Conservation (phyloP, 129 eudicot species). For the Silybum marianum region DNA sequence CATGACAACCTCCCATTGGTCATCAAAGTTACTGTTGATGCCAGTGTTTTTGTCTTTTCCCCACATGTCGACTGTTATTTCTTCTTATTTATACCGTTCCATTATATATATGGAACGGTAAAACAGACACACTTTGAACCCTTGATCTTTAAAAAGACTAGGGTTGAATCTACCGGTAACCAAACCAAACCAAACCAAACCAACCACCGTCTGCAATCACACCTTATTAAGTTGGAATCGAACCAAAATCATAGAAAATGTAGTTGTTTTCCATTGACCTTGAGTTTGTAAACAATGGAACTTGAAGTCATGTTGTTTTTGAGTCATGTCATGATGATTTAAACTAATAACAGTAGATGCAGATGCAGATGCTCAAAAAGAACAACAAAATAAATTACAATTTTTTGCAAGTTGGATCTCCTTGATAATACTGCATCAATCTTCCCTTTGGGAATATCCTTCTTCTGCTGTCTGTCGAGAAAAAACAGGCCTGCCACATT, state of each 20-base stretch:
- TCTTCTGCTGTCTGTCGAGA: conserved; percentile 14
- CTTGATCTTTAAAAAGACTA: too few species aligned
- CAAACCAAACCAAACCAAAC: not conserved
- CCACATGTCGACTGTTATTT: not conserved
- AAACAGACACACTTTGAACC: too few species aligned
- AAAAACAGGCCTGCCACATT: conserved; percentile 64
- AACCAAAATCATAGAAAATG: not conserved
- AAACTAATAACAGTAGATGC: not conserved
- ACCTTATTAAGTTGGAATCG: not conserved
- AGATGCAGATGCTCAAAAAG: conserved; percentile 41
- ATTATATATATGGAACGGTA: too few species aligned
- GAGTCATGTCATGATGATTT: not conserved
- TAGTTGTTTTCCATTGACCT: not conserved
- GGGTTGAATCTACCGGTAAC: too few species aligned
- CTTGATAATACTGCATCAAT: conserved; percentile 39
- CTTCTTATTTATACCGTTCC: not conserved
- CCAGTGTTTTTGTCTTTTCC: not conserved
- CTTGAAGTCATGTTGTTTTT: not conserved
- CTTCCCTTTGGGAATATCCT: conserved; percentile 46
- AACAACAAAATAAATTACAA: conserved; percentile 27
- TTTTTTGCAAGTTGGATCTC: conserved; percentile 29
- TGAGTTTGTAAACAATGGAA: not conserved
- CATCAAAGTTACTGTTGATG: not conserved
- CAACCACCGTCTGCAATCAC: not conserved
- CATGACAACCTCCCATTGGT: not conserved